Percentiles rank a stretch among this genome's conserved stretches.
Conservation (phyloP, 192 early-diverging fungal species). For the Backusella sp. region DNA sequence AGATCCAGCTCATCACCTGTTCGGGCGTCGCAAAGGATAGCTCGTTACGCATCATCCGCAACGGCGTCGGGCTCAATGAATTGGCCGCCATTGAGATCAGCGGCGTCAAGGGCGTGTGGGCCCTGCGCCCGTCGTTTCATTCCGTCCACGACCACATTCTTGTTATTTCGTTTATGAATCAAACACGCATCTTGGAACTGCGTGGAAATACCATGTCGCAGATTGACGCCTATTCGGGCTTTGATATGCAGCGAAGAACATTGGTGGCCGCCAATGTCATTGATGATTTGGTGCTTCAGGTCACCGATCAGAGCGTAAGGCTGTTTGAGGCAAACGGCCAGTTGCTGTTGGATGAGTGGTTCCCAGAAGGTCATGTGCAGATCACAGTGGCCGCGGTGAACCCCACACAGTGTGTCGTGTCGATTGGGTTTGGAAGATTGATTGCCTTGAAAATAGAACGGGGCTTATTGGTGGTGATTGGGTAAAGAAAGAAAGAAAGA, state of each 20-base stretch:
- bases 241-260: slow-evolving; percentile 42
- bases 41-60: slow-evolving; percentile 79
- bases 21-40: slow-evolving; percentile 75
- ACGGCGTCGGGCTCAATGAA: slow-evolving; percentile 87
- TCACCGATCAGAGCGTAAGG: slow-evolving; percentile 53
- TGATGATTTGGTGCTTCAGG: slow-evolving; percentile 60
- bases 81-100: slow-evolving; percentile 59
- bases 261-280: slow-evolving; percentile 44
- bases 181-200: slow-evolving; percentile 58
- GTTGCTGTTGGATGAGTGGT: slow-evolving; percentile 51
- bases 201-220: slow-evolving; percentile 29
- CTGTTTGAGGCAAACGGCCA: slow-evolving; percentile 42
- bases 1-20: slow-evolving; percentile 83
- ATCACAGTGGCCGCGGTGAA: slow-evolving; percentile 68
- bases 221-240: slow-evolving; percentile 36
- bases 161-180: slow-evolving; percentile 67
- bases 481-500: slow-evolving; percentile 37
- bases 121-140: slow-evolving; percentile 53
- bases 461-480: slow-evolving; percentile 34
- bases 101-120: slow-evolving; percentile 76
- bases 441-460: slow-evolving; percentile 57
- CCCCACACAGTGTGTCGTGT: slow-evolving; percentile 58
- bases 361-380: slow-evolving; percentile 25
- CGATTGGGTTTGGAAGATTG: slow-evolving; percentile 54
- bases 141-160: slow-evolving; percentile 45